Base-by-base conservation (phyloP, 139 green algal genomes). In the Chlamydomonas eustigma region DNA sequence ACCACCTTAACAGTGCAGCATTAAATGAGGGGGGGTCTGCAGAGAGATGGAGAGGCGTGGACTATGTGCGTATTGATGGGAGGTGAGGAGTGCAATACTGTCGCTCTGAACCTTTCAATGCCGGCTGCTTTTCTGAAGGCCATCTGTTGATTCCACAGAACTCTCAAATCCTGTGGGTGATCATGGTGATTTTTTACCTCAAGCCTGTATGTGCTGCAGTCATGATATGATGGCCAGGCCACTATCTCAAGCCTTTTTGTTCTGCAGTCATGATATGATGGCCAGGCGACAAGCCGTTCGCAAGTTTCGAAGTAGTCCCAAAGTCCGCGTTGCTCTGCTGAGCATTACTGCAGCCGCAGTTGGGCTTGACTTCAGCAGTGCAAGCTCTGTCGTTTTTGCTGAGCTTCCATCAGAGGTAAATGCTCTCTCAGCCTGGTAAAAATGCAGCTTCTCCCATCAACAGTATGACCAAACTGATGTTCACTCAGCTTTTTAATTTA, bases 61-160 rank as follows among this genome's bases (percentile, higher is more conserved):
- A 66, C 24, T 97, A 90, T 75, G 90, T 98, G 30, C 86, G 92
- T 50, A 94, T 99, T 35, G 95, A 99, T 75, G 95, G 95, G 50
- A 78, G 74, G 33, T 58, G 44, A 58, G 44, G 44, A 18, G 44
- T 58, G 18, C 44, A 58, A 12, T 28, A 58, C 44, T 58, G 44
- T 58, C 44, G 12, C 44, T 18, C 44, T 28, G 12, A 58, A 58
- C 44, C 44, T 28, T 12, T 18, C 12, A 58, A 58, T 28, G 12
- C 12, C 44, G 12, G 44, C 44, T 28, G 12, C 12, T 58, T 18
- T 58, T 18, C 44, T 58, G 44, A 18, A 28, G 44, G 18, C 18
- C 12, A 28, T 58, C 18, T 58, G 44, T 58, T 58, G 44, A 28
- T 28, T 58, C n/a, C n/a, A n/a, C n/a, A n/a, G n/a, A n/a, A n/a